Base-by-base conservation (phyloP, 169 alveolate species). In the Plasmodium yoelii region DNA sequence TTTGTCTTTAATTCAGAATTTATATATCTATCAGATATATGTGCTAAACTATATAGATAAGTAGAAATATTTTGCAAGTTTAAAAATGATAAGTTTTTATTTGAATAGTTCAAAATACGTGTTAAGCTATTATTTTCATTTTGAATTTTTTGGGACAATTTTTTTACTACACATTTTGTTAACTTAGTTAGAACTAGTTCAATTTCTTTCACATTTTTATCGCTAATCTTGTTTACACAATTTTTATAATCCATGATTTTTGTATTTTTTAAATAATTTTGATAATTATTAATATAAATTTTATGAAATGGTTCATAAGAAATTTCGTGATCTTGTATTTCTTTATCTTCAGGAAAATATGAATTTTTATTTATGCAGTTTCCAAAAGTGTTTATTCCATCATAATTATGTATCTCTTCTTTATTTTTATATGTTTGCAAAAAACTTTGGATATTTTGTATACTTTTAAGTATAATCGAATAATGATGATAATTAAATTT, bases 401-500 rank as follows among this genome's bases (percentile, higher is more conserved):
- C 42, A 39, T 44, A 53, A 51, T 13, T 73, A 12, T 46, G 13
- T 3, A 39, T 22, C 12, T 15, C 60, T 24, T 51, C 42, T 47
- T 22, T 24, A 24, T 26, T n/a, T 24, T 71, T 22, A 15, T 18
- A 13, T 26, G 56, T 53, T 12, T 10, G 13, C 5, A 71, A 19
- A 71, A 59, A 42, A 15, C 68, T 82, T 82, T 82, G 90, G 15
- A 82, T 19, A 53, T 26, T 65, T 13, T 71, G 82, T 34, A 67
- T 47, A 60, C 74, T 19, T 47, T 82, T 82, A 60, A 82, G 59
- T 47, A 82, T 82, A 15, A 82, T 82, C 9, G 90, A 68, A 67
- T 82, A 82, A 19, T 82, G 90, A 44, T 82, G 90, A 67, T 82
- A 82, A 47, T 60, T 65, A 47, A 24, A 82, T 65, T 82, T 82